Conservation (phyloP, 1,284 basidiomycete species). For the Cutaneotrichosporon cavernicola region DNA sequence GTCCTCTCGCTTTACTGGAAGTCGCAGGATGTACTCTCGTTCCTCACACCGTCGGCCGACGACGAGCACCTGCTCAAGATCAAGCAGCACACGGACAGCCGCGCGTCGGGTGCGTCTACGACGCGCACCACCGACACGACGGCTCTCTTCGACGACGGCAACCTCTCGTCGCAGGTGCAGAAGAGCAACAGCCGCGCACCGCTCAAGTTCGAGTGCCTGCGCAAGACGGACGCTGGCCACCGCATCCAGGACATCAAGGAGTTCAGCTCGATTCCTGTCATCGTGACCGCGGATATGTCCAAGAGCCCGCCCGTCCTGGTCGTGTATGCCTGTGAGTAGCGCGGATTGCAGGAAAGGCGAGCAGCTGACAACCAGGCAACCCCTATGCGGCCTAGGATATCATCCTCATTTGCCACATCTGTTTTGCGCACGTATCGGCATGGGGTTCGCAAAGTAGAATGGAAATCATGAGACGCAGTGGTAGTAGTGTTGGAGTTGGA, state of each 20-base stretch:
- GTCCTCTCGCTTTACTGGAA: slow-evolving; percentile 73
- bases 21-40: slow-evolving; percentile 82
- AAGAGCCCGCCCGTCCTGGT: slow-evolving; percentile 93
- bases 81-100: slow-evolving; percentile 79
- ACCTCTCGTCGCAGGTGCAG: slow-evolving; percentile 67
- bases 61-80: slow-evolving; percentile 90
- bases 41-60: slow-evolving; percentile 84
- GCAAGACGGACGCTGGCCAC: slow-evolving; percentile 68
- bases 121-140: slow-evolving; percentile 72
- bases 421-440: slow-evolving; percentile 7
- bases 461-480: slow-evolving; percentile 5
- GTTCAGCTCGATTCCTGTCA: slow-evolving; percentile 84
- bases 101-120: slow-evolving; percentile 62
- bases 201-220: slow-evolving; percentile 76
- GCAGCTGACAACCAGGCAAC: slow-evolving; percentile 21
- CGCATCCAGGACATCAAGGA: slow-evolving; percentile 90
- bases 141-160: slow-evolving; percentile 78
- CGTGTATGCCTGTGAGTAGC: slow-evolving; percentile 41
- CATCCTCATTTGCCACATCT: slow-evolving; percentile 1
- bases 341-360: neutral
- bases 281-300: slow-evolving; percentile 86
- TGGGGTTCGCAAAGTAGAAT: slow-evolving; percentile 3
- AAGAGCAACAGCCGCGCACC: slow-evolving; percentile 67
- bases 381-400: slow-evolving; percentile 23
- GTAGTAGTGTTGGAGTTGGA: slow-evolving; percentile 5